Base-by-base conservation (phyloP, 768 basidiomycete species). In the Boletus sensibilis region DNA sequence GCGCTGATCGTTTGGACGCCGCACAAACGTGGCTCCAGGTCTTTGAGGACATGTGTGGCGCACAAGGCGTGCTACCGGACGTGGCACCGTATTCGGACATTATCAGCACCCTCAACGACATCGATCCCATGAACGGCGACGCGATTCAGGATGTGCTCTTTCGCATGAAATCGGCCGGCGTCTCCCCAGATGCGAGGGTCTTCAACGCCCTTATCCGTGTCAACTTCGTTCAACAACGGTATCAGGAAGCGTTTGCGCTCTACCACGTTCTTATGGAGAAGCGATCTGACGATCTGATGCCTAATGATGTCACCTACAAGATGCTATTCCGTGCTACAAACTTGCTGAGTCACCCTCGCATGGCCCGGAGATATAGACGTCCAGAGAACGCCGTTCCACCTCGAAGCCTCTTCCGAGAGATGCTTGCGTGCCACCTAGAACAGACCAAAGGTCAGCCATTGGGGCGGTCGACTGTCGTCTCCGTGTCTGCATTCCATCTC, bases 131-230 rank as follows among this genome's bases (percentile, higher is more conserved):
- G 20, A 73, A 78, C 39, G 52, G 56, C 3, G 61, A 45, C 5
- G 71, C 72, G 1, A 63, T 78, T 42, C 60, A 74, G 50, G 68
- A 63, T 14, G 68, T 80, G 0, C 67, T 84, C 46, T 59, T 67
- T 5, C 67, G 72, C 43, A 79, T 82, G 75, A 62, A 65, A 46
- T 64, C 70, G 20, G 69, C 74, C 2, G 73, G 73, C 4, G 68
- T 79, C 13, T 40, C 64, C 2, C 75, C 77, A 1, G 72, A 79
- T 50, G 68, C 74, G 10, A 61, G 62, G 38, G 59, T 83, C n/a
- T 77, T 83, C 69, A 83, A 84, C 53, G 57, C 75, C 9, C 74
- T 85, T 57, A 75, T 85, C 14, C 68, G 75, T 7, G 67, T 69
- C 16, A 75, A 80, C 52, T 61, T 74, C 37, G 63, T 72, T 13